Base-by-base conservation (phyloP, 2,329 filamentous ascomycete genomes). In the Dactylellina drechsleri region DNA sequence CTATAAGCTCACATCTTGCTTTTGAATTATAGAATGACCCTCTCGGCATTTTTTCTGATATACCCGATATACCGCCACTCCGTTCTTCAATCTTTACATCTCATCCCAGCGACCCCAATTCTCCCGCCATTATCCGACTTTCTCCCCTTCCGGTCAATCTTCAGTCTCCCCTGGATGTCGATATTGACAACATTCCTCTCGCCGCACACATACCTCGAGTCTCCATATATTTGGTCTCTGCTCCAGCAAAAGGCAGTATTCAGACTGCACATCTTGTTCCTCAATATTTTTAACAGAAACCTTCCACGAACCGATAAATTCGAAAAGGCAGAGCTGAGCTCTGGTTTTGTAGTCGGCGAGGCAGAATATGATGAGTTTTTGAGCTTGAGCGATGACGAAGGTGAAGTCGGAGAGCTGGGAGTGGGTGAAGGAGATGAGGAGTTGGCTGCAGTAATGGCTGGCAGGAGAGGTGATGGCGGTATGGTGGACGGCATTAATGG, bases 31-130 rank as follows among this genome's bases (percentile, higher is more conserved):
- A 79, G 79, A n/a, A 64, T 79, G 54, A 78, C 78, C 15, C 68
- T 78, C 12, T 70, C 73, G 13, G 76, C 78, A 2, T 79, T 78
- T 76, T 77, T 78, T 53, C 68, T 79, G 16, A 66, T 79, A 36
- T 79, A 78, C 50, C 79, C 79, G n/a, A 75, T 80, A 28, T 80
- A 78, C 53, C 77, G 78, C 31, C 78, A 80, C 45, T 79, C 78
- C 0, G 76, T 77, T n/a, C 72, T 79, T 1, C 79, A 80, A 64
- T 77, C 77, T 18, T 77, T 79, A 13, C 77, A 79, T 56, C 72
- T 80, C 28, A 66, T 78, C 12, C 76, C 78, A 15, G 61, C 78
- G 10, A 75, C 66, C 10, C 78, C 78, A 10, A 56, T 80, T 13
- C 70, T 79, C n/a, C 79, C 79, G 15, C 68, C 76, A 13, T 16